phyloP scores from a whole-genome alignment of 192 early-diverging fungal species.

The Dissophora ornata region DNA sequence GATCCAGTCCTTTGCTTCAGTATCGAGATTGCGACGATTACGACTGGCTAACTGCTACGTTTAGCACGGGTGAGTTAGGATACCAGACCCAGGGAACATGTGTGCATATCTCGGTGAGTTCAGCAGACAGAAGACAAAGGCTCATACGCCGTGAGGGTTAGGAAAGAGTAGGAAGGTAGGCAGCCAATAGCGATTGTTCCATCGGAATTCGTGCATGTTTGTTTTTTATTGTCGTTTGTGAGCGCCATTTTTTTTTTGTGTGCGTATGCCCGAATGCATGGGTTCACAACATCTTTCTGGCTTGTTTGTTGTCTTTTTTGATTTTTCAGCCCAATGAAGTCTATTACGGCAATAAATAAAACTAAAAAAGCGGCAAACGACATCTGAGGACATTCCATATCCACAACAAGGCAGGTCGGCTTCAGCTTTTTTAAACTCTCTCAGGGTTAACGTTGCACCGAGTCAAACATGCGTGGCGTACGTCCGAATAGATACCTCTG shows the following conservation, averaged over 20 bases:
- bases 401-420: too few relatives aligned
- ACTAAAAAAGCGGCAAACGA: not conserved
- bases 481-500: constrained; percentile 42
- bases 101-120: too few relatives aligned
- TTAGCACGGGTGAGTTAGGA: too few relatives aligned
- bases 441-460: too few relatives aligned
- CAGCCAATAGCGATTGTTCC: constrained; percentile 8
- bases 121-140: not conserved
- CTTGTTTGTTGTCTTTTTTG: too few relatives aligned
- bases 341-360: not conserved
- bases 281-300: too few relatives aligned
- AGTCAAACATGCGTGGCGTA: constrained; percentile 47
- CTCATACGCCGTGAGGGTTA: not conserved
- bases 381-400: not conserved
- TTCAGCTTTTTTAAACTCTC: not conserved
- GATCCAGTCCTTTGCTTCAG: too few relatives aligned
- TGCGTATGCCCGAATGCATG: too few relatives aligned
- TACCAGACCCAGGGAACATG: too few relatives aligned
- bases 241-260: too few relatives aligned
- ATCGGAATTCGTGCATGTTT: constrained; percentile 8
- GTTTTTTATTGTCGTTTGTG: constrained; percentile 2
- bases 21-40: too few relatives aligned
- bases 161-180: constrained; percentile 20
- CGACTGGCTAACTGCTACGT: too few relatives aligned
- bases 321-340: constrained; percentile 24